Evolutionary conservation across 164 flowering plant species (phyloP), one percentile per base, ranked within the genome.

Genomic region (Macadamia tetraphylla): DNA sequence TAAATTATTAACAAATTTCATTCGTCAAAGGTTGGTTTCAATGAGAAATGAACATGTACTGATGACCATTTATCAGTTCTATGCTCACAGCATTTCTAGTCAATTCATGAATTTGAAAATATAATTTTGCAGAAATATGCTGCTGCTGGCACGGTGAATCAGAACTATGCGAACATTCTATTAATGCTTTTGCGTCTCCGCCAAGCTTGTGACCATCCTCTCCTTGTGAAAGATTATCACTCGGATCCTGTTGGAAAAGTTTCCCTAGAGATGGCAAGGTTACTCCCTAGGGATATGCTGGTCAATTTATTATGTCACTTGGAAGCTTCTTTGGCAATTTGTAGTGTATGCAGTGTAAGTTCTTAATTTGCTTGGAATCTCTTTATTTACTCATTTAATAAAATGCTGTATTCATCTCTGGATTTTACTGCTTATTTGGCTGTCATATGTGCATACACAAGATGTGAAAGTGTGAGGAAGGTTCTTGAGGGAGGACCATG

Each of bases 131-230:
- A 94, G 98, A 90, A 79, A 42, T 94, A 86, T 80, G 97, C 98
- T 69, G 95, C 85, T 78, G 97, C 97, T 73, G 98, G 98, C 55
- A 94, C 98, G 1, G 76, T 94, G 68, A 89, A 79, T 51, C 96
- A 91, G 73, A 94, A 94, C 68, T 94, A 91, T 84, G 98, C 96
- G 56, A 94, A 86, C 74, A 94, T 94, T 74, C 80, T 94, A 29
- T 72, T 94, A 81, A 77, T 94, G 93, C 96, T 94, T 79, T 80
- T 94, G 81, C 91, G 98, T 3, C 96, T 3, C 96, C 96, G 98
- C 14, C 98, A 94, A 63, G 97, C 97, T 70, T 94, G 98, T 81
- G 97, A 91, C 72, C 98, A 94, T 78, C 98, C 98, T 31, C 72
- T 78, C 74, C 93, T 94, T 67, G 97, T 90, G 17, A 89, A 85